These are phyloP conservation scores for Maudiozyma bulderi DNA, from an alignment of 805 yeast genomes.

Conservation along the genomic window DNA sequence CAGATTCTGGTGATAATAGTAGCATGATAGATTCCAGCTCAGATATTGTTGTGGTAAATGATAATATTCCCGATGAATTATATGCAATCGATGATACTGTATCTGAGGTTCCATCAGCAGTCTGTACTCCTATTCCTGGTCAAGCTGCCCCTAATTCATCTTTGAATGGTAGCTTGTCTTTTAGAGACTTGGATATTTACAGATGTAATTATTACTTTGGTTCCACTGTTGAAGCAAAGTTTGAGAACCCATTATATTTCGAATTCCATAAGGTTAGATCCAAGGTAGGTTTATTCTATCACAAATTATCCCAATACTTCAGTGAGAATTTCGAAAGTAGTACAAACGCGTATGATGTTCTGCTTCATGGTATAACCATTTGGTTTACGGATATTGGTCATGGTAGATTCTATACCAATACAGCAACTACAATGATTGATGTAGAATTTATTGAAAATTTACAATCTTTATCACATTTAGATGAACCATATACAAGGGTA, in stretches of 20 bases:
- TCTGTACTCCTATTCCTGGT: conserved; percentile 30
- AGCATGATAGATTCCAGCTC: conserved; percentile 14
- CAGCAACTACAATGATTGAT: conserved; percentile 44
- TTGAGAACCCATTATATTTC: conserved; percentile 34
- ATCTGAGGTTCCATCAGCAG: conserved; percentile 33
- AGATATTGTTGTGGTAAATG: conserved; percentile 21
- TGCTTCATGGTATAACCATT: conserved; percentile 54
- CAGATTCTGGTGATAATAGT: conserved; percentile 19
- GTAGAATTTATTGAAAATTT: conserved; percentile 47
- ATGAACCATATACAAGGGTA: conserved; percentile 68
- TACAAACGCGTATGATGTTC: conserved; percentile 49
- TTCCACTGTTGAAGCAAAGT: conserved; percentile 37
- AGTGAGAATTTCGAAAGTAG: conserved; percentile 48
- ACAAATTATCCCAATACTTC: conserved; percentile 42
- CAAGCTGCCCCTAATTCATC: conserved; percentile 31
- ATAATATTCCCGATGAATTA: conserved; percentile 11
- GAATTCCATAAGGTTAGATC: conserved; percentile 54
- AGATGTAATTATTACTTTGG: conserved; percentile 60
- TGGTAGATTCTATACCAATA: conserved; percentile 50
- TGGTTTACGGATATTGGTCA: conserved; percentile 79
- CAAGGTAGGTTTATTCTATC: conserved; percentile 54
- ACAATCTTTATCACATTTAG: conserved; percentile 53
- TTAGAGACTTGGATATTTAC: conserved; percentile 53
- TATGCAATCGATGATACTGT: conserved; percentile 35
- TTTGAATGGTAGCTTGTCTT: conserved; percentile 46